Evolutionary conservation across 129 eudicot genomes (phyloP), one percentile per base, ranked within the genome.

Genomic region (Pseudognaphalium luteoalbum): DNA sequence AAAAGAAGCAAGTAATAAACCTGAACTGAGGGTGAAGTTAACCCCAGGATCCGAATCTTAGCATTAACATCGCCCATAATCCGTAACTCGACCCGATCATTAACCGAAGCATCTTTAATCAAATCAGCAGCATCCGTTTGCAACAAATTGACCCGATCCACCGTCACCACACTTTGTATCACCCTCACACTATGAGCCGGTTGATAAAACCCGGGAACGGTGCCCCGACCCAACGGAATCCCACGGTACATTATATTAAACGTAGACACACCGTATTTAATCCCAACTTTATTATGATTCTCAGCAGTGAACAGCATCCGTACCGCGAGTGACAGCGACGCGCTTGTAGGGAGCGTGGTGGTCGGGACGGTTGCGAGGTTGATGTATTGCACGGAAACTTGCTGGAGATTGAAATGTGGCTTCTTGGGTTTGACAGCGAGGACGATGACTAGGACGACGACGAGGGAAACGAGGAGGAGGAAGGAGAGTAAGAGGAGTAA

Each of bases 81-180:
- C 90, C 96, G 83, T 28, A 94, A 76, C 72, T 89, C 94, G 65
- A 94, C 97, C 88, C 97, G 91, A 57, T 94, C 98, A 63, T 87
- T 76, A 61, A 89, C 7, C 70, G 81, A 37, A 51, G 92, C 99
- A 25, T 94, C 99, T 44, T 83, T 63, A 0, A 91, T 28, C 89
- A 94, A 75, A 76, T 89, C 81, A 3, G 90, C 83, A 8, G 97
- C 99, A 39, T 94, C 99, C 5, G 96, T 83, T 39, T 89, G 96
- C 68, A 88, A 20, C 78, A 94, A 33, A 70, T 78, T 89, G 4
- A 91, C 92, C 79, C 90, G 78, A 68, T 94, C 99, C 33, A 94
- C 99, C 22, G 70, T 81, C 0, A 94, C 87, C 3, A 73, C 74
- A 2, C 85, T 88, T 59, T 88, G 81, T 0, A 92, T 84, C 78